Base-by-base conservation (phyloP, 305 asterid species). In the Fraxinus paxiana region DNA sequence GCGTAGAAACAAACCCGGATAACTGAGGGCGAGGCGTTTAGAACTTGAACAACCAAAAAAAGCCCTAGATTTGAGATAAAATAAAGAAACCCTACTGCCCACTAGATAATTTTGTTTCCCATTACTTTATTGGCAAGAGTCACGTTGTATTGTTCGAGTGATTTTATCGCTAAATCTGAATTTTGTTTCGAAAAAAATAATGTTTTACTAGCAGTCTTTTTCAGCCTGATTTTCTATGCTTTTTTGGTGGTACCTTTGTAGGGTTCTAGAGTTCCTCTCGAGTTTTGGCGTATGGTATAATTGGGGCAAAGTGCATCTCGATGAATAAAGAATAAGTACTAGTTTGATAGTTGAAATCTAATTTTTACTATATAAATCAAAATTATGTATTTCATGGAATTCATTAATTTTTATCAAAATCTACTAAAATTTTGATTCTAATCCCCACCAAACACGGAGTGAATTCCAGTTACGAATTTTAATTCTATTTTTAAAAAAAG, bases 21-120 rank as follows among this genome's bases (percentile, higher is more conserved):
- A 67, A 4, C 87, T 88, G 87, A 81, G 84, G 81, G 41, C 76
- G 22, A 15, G 82, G 90, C 85, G 78, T 84, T 77, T 4, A 26
- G n/a, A 10, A 12, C 54, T 12, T 24, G 72, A 63, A 63, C 6
- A 65, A 28, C 73, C 15, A 65, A 7, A 20, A 46, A 18, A 72
- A 24, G 85, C 69, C 77, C 82, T 41, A 82, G 82, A 85, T 80
- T 83, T 61, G 78, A 76, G 78, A 78, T 77, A 82, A 82, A 78
- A 81, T 17, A 41, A 61, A 75, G 37, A 82, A 87, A 89, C 94
- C 93, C 97, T 88, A 88, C 83, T 63, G 70, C 87, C 26, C 41
- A 69, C 41, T 69, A 69, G 74, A 30, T 69, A 69, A 56, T 67
- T 43, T 69, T 48, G 5, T 75, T 75, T 80, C 78, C 87, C 69